These are phyloP conservation scores for Acanthamoeba triangularis DNA, from an alignment of 208 protist species.

Conservation along the genomic window DNA sequence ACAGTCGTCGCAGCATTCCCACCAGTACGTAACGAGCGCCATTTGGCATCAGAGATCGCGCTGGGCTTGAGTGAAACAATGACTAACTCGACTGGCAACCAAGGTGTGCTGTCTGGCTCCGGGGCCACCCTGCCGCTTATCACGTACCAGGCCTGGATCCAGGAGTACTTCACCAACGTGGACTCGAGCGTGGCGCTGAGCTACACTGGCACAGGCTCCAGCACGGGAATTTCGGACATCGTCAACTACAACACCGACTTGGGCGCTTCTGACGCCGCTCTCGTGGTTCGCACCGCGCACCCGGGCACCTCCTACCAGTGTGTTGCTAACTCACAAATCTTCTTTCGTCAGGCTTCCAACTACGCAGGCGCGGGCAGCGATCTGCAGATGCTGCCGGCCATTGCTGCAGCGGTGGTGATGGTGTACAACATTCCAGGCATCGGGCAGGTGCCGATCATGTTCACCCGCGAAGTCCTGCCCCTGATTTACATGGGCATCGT, in stretches of 20 bases:
- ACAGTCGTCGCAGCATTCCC: neutral
- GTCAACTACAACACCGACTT: constrained; percentile 26
- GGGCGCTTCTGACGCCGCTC: neutral
- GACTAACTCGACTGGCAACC: neutral
- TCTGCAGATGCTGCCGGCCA: constrained; percentile 44
- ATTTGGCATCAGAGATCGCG: too few relatives aligned
- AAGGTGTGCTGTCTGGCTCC: neutral
- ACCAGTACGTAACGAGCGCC: neutral
- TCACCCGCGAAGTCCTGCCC: constrained; percentile 10
- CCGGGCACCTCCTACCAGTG: neutral
- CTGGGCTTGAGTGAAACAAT: neutral
- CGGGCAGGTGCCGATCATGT: neutral
- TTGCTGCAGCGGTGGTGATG: constrained; percentile 42
- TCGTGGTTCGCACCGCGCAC: neutral
- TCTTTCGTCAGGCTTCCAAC: neutral
- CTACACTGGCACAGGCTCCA: constrained; percentile 31
- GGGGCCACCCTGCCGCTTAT: neutral
- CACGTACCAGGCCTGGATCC: constrained; percentile 24
- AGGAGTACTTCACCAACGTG: constrained; percentile 33
- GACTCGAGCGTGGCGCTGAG: neutral
- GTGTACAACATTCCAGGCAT: constrained; percentile 3
- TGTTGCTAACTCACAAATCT: neutral
- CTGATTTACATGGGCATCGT: constrained; percentile 25
- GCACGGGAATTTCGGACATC: constrained; percentile 9
- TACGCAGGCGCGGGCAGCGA: neutral